Base-by-base conservation (phyloP, 257 asterid genomes). In the Nicotiana benthamiana region DNA sequence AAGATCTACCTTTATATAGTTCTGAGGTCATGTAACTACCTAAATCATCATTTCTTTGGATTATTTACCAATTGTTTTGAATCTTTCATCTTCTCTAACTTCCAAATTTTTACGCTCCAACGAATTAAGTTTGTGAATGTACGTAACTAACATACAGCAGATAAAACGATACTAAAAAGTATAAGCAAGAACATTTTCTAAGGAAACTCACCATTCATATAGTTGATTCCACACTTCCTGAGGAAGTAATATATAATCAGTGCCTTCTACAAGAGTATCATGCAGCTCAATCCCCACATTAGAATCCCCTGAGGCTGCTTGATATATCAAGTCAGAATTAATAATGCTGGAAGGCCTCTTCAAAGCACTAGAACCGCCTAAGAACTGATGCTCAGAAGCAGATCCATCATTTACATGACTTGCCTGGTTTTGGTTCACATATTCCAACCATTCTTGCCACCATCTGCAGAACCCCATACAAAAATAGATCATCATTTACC, bases 361-460 rank as follows among this genome's bases (percentile, higher is more conserved):
- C 85, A 88, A 81, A 48, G 84, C 84, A 88, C 84, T 83, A n/a
- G n/a, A 60, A 81, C 85, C 85, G 22, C 82, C 87, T 77, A 85
- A 77, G 75, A 82, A 91, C 54, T 81, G 97, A 76, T 89, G 87
- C 83, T 94, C 98, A 46, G 93, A 85, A 66, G 92, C 88, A 46
- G 97, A 86, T 80, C 91, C 96, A 32, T 91, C 96, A 84, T 85
- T 89, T 59, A 59, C 83, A 75, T 65, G 77, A 81, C 82, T 84
- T 12, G 83, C 75, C 82, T 89, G 97, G 81, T 72, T 90, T 79
- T 92, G 98, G 85, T 87, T 96, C 85, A 91, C 99, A 81, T 94
- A 96, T 79, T 87, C 96, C 46, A 96, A 96, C 99, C 99, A 96
- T 81, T 88, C 94, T 83, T 96, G 99, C 99, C 99, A 96, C 99